Conservation (phyloP, 306 rosid genomes). For the Crataegus laevigata region DNA sequence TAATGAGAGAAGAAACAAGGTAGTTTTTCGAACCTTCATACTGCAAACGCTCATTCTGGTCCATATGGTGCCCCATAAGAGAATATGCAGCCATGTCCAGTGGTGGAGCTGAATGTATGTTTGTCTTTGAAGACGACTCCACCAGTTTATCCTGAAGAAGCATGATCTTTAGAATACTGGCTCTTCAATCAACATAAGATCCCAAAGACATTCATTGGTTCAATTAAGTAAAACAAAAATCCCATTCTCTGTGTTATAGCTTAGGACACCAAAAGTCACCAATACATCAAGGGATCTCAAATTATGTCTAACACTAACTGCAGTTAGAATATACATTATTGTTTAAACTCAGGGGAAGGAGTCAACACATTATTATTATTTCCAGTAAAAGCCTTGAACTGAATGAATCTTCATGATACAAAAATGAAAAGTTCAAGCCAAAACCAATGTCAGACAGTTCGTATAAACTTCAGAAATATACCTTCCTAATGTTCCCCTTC, state of each 20-base stretch:
- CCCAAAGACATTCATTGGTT: conserved; percentile 48
- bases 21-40: conserved; percentile 57
- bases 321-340: neutral
- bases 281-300: neutral
- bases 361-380: neutral
- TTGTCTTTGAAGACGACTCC: conserved; percentile 57
- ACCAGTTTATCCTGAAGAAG: conserved; percentile 88
- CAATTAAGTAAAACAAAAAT: conserved; percentile 38
- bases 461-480: conserved; percentile 24
- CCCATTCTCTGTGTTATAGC: conserved; percentile 23
- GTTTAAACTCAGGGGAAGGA: conserved; percentile 4
- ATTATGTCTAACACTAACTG: neutral
- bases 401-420: conserved; percentile 4
- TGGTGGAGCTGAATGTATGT: conserved; percentile 39
- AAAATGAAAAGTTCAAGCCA: neutral
- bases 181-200: conserved; percentile 70
- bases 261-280: neutral
- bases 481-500: conserved; percentile 75
- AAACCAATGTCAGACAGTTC: conserved; percentile 5
- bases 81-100: conserved; percentile 52
- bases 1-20: neutral
- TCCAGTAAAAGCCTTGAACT: conserved; percentile 5
- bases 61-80: conserved; percentile 34
- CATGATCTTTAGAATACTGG: conserved; percentile 66
- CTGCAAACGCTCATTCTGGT: conserved; percentile 42